phyloP scores from a whole-genome alignment of 208 protist species.

The Crithidia expoeki region DNA sequence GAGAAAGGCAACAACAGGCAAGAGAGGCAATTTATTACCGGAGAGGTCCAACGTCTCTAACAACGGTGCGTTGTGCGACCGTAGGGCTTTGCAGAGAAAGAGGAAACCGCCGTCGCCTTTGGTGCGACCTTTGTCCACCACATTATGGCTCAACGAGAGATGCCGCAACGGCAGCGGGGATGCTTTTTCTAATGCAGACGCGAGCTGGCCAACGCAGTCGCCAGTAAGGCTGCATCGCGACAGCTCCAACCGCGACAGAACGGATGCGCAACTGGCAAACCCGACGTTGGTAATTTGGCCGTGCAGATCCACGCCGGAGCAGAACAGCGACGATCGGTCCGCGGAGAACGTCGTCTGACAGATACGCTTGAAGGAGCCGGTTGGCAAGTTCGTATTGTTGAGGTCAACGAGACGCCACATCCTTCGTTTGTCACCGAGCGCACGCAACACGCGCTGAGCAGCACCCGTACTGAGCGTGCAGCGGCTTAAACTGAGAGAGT shows the following conservation, averaged over 20 bases:
- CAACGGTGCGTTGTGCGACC: conserved; percentile 45
- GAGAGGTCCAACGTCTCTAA: conserved; percentile 63
- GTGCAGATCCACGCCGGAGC: conserved; percentile 27
- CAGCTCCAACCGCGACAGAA: conserved; percentile 41
- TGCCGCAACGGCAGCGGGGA: conserved; percentile 46
- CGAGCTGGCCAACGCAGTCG: conserved; percentile 48
- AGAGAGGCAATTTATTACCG: conserved; percentile 53
- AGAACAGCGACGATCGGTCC: conserved; percentile 23
- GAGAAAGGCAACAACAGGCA: conserved; percentile 56
- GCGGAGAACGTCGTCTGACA: conserved; percentile 24
- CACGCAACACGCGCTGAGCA: conserved; percentile 42
- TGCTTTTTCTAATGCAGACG: conserved; percentile 41
- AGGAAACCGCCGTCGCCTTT: conserved; percentile 44
- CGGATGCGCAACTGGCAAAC: conserved; percentile 28
- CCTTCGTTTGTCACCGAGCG: conserved; percentile 33
- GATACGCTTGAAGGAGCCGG: conserved; percentile 33
- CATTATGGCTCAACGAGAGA: conserved; percentile 53
- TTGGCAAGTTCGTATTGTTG: conserved; percentile 18
- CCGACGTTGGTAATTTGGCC: conserved; percentile 36
- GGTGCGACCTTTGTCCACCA: conserved; percentile 34
- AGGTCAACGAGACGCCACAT: conserved; percentile 39
- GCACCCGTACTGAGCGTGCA: conserved; percentile 29
- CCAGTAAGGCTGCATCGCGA: conserved; percentile 45
- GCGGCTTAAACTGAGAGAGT: conserved; percentile 31
- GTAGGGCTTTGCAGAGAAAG: conserved; percentile 70